A percentile compares a stretch with the other conserved stretches of the same genome.
phyloP scores from a whole-genome alignment of 2,329 filamentous ascomycete species.

The Xylariomycetidae sp. region DNA sequence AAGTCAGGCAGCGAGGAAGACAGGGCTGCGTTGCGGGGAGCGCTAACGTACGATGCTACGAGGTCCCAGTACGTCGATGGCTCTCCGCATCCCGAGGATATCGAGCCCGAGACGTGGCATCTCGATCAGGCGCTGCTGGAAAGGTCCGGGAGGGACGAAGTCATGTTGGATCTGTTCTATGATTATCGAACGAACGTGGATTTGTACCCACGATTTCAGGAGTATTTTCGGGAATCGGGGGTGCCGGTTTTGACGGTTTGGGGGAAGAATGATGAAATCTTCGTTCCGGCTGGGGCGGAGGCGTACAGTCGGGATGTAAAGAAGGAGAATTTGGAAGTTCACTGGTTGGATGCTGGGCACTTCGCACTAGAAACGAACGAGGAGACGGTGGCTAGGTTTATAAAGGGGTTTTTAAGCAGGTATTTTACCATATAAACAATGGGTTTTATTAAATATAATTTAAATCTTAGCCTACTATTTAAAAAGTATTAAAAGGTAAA shows the following conservation, averaged over 20 bases:
- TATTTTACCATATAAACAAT: too few relatives aligned
- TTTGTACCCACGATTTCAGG: slow-evolving; percentile 51
- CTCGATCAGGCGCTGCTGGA: slow-evolving; percentile 50
- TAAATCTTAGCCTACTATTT: too few relatives aligned
- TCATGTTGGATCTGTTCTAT: slow-evolving; percentile 50
- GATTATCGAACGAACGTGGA: slow-evolving; percentile 52
- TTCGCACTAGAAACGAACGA: slow-evolving; percentile 47
- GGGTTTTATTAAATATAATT: too few relatives aligned
- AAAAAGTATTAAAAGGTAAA: too few relatives aligned
- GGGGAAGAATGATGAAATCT: slow-evolving; percentile 53
- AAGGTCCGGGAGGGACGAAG: slow-evolving; percentile 43
- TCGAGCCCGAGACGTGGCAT: slow-evolving; percentile 41
- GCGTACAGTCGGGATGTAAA: slow-evolving; percentile 47
- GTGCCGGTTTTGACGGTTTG: slow-evolving; percentile 54
- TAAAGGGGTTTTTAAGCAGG: too few relatives aligned
- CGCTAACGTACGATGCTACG: slow-evolving; percentile 35
- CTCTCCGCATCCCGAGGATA: slow-evolving; percentile 23
- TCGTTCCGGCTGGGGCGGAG: slow-evolving; percentile 46
- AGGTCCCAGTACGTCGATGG: slow-evolving; percentile 42
- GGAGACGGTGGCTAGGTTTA: too few relatives aligned
- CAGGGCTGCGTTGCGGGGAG: slow-evolving; percentile 29
- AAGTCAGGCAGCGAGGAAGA: slow-evolving; percentile 28
- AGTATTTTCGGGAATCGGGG: slow-evolving; percentile 45
- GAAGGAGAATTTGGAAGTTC: slow-evolving; percentile 35
- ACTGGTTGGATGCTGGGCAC: slow-evolving; percentile 51